phyloP scores from a whole-genome alignment of 192 early-diverging fungal species.

The Phycomyces nitens region DNA sequence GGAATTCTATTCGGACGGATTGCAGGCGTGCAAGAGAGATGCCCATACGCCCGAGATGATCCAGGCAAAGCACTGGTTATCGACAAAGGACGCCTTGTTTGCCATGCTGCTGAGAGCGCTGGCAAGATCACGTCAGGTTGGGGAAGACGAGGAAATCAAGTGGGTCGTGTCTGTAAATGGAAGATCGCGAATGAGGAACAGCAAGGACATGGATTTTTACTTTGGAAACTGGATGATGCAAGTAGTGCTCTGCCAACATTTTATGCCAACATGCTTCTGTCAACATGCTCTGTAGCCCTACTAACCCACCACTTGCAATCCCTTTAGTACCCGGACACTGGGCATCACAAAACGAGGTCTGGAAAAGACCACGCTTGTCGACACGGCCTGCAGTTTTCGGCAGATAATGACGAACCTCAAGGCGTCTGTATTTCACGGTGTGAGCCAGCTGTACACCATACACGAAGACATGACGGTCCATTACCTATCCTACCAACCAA shows the following conservation, averaged over 20 bases:
- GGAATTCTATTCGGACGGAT: slow-evolving; percentile 17
- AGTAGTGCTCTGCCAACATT: background rate
- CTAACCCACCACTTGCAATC: no score
- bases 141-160: slow-evolving; percentile 1
- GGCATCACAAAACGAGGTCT: background rate
- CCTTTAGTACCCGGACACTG: slow-evolving; percentile 10
- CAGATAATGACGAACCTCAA: slow-evolving; percentile 1
- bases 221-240: slow-evolving; percentile 34
- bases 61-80: background rate
- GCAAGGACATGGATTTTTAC: slow-evolving; percentile 23
- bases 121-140: slow-evolving; percentile 6
- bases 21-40: slow-evolving; percentile 22
- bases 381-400: slow-evolving; percentile 9
- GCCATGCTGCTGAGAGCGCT: slow-evolving; percentile 23
- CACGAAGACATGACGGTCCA: slow-evolving; percentile 32
- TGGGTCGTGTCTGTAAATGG: slow-evolving; percentile 22
- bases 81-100: slow-evolving; percentile 26
- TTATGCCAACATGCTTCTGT: no score
- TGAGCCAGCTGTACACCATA: slow-evolving; percentile 26
- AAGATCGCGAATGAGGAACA: slow-evolving; percentile 12
- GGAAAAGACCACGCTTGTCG: background rate
- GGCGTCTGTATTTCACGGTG: slow-evolving; percentile 13
- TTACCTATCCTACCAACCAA: slow-evolving; percentile 24
- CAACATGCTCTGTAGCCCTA: no score
- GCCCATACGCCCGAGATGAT: slow-evolving; percentile 18